Conservation (phyloP, 73 alveolate species). For the Paramecium bursaria region DNA sequence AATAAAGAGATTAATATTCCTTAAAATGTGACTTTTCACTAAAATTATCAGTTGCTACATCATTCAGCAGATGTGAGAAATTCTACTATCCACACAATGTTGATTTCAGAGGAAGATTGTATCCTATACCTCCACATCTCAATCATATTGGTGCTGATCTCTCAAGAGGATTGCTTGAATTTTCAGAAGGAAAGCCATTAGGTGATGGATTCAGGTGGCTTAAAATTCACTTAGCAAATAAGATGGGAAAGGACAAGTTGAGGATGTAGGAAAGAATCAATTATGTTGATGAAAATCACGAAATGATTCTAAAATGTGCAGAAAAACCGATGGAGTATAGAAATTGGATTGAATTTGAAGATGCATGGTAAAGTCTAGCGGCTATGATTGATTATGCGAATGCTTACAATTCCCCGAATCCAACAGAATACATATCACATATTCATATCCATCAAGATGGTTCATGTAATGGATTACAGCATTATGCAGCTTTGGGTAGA, state of each 20-base stretch:
- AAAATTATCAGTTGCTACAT: conserved; percentile 80
- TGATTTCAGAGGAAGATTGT: conserved; percentile 97
- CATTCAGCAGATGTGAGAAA: conserved; percentile 76
- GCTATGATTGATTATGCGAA: conserved; percentile 81
- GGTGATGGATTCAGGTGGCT: conserved; percentile 97
- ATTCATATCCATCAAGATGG: conserved; percentile 97
- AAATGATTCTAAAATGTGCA: conserved; percentile 77
- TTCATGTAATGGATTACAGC: conserved; percentile 94
- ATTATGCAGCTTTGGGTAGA: conserved; percentile 97
- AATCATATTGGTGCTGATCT: conserved; percentile 88
- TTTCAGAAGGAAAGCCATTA: conserved; percentile 83
- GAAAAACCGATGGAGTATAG: conserved; percentile 84
- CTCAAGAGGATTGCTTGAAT: conserved; percentile 92
- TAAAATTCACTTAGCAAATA: conserved; percentile 88
- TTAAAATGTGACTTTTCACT: conserved; percentile 84
- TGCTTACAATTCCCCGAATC: conserved; percentile 78
- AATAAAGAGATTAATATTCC: conserved; percentile 84
- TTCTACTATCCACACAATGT: conserved; percentile 95
- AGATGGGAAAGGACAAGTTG: conserved; percentile 89
- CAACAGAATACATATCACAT: conserved; percentile 81
- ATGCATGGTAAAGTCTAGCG: conserved; percentile 91
- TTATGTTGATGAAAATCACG: conserved; percentile 79
- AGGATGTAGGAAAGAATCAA: conserved; percentile 81
- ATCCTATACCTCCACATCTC: conserved; percentile 95
- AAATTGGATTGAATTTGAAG: conserved; percentile 88